phyloP scores from a whole-genome alignment of 1,284 basidiomycete genomes.

The Veloporphyrellus conicus region DNA sequence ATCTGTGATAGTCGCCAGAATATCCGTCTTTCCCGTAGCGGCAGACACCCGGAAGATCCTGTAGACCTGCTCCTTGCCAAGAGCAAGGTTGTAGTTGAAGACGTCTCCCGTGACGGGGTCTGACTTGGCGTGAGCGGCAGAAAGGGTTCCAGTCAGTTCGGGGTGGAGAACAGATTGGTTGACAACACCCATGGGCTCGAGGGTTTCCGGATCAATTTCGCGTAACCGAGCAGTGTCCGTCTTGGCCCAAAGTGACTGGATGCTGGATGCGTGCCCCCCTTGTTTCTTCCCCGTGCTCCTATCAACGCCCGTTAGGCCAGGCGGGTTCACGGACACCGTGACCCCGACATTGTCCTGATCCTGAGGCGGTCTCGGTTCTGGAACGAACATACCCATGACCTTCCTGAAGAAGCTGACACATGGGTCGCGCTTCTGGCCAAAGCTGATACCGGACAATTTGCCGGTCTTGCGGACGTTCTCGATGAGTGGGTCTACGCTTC shows the following conservation, averaged over 20 bases:
- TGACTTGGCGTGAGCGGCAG: conserved; percentile 38
- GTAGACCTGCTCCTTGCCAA: conserved; percentile 28
- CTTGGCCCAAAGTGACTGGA: conserved; percentile 34
- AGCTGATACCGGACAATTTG: conserved; percentile 14
- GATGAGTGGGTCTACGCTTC: conserved; percentile 26
- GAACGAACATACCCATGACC: conserved; percentile 30
- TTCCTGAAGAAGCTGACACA: conserved; percentile 31
- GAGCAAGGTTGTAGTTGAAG: conserved; percentile 34
- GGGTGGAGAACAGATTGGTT: conserved; percentile 31
- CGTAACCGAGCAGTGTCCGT: conserved; percentile 28
- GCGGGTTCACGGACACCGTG: conserved; percentile 32
- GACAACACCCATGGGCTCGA: conserved; percentile 32
- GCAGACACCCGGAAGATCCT: conserved; percentile 34
- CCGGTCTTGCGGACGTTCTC: conserved; percentile 28
- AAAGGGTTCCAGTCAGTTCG: conserved; percentile 33
- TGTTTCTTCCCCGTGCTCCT: conserved; percentile 14
- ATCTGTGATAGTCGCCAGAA: conserved; percentile 36
- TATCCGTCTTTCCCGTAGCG: conserved; percentile 29
- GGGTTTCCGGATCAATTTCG: conserved; percentile 35
- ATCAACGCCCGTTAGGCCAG: conserved; percentile 21
- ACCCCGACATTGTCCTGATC: conserved; percentile 25
- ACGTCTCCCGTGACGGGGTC: conserved; percentile 35
- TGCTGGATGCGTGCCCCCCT: conserved; percentile 25
- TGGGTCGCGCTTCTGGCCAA: conserved; percentile 32
- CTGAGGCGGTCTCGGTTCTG: conserved; percentile 1